A percentile compares a stretch with the other conserved stretches of the same genome.
These are phyloP conservation scores for Alternaria conjuncta DNA, from an alignment of 2,329 filamentous ascomycete genomes.

Conservation along the genomic window DNA sequence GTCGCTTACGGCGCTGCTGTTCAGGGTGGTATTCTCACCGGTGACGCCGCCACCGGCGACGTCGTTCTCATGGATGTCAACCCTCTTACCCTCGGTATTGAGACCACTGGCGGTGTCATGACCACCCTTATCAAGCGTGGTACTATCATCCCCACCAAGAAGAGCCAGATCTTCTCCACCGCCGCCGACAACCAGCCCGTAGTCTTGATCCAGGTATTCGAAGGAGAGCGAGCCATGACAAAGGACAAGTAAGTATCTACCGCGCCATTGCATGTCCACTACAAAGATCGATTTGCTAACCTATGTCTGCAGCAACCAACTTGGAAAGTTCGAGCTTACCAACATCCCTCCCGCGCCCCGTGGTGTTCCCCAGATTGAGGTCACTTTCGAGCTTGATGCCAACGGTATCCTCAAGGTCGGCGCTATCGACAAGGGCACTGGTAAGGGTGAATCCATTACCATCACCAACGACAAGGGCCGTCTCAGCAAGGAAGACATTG, in stretches of 20 bases:
- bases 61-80: conserved; percentile 97
- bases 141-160: conserved; percentile 93
- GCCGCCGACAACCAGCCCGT: conserved; percentile 96
- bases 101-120: conserved; percentile 98
- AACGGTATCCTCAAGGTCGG: conserved; percentile 98
- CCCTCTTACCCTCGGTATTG: conserved; percentile 93
- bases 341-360: conserved; percentile 94
- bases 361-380: conserved; percentile 97
- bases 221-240: conserved; percentile 91
- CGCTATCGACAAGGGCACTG: conserved; percentile 96
- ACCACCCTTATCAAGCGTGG: conserved; percentile 95
- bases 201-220: conserved; percentile 92
- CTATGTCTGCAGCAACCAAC: conserved; percentile 66
- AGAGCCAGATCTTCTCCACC: conserved; percentile 97
- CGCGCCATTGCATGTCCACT: not conserved
- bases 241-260: conserved; percentile 65
- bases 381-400: conserved; percentile 96
- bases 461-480: conserved; percentile 99
- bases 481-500: conserved; percentile 94
- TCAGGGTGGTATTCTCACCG: conserved; percentile 93
- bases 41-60: conserved; percentile 79
- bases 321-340: conserved; percentile 98
- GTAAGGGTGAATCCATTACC: conserved; percentile 96
- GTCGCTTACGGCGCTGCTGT: conserved; percentile 97
- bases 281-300: not conserved